A percentile compares a stretch with the other conserved stretches of the same genome.
Conservation (phyloP, 768 basidiomycete species). For the Inosperma sp. region DNA sequence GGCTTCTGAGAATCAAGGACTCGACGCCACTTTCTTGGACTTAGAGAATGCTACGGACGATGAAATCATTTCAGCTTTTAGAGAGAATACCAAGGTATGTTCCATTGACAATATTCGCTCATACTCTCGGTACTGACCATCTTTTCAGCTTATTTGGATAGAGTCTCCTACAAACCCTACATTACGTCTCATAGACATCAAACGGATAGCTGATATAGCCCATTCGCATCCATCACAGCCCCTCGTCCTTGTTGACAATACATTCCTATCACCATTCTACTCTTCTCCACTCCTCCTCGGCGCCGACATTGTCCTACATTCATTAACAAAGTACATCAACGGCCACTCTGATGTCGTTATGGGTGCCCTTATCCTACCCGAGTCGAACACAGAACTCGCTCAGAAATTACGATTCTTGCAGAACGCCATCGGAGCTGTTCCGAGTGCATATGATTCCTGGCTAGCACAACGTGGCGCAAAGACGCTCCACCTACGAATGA, state of each 20-base stretch:
- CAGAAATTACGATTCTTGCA: slow-evolving; percentile 79
- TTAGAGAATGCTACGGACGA: slow-evolving; percentile 67
- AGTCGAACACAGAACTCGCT: slow-evolving; percentile 43
- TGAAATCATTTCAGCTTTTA: slow-evolving; percentile 58
- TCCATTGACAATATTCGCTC: background rate
- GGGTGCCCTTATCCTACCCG: slow-evolving; percentile 74
- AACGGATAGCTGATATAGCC: slow-evolving; percentile 61
- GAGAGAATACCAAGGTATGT: slow-evolving; percentile 75
- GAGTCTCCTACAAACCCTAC: slow-evolving; percentile 96
- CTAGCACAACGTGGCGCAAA: slow-evolving; percentile 87
- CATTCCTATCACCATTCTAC: slow-evolving; percentile 91
- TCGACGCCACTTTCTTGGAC: slow-evolving; percentile 77
- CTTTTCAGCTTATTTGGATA: slow-evolving; percentile 81
- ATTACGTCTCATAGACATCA: slow-evolving; percentile 79
- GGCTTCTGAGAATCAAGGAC: slow-evolving; percentile 52
- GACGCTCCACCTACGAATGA: slow-evolving; percentile 86
- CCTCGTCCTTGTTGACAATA: slow-evolving; percentile 88
- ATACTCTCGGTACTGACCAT: background rate
- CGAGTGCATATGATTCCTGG: slow-evolving; percentile 85
- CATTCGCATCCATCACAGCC: slow-evolving; percentile 60
- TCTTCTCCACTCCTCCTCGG: slow-evolving; percentile 79
- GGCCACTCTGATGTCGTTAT: slow-evolving; percentile 94
- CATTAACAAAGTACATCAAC: slow-evolving; percentile 86
- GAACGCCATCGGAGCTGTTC: slow-evolving; percentile 81
- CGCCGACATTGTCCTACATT: slow-evolving; percentile 84